Evolutionary conservation across 2,329 filamentous ascomycete species (phyloP).

Genomic region (Pseudogymnoascus sp.): DNA sequence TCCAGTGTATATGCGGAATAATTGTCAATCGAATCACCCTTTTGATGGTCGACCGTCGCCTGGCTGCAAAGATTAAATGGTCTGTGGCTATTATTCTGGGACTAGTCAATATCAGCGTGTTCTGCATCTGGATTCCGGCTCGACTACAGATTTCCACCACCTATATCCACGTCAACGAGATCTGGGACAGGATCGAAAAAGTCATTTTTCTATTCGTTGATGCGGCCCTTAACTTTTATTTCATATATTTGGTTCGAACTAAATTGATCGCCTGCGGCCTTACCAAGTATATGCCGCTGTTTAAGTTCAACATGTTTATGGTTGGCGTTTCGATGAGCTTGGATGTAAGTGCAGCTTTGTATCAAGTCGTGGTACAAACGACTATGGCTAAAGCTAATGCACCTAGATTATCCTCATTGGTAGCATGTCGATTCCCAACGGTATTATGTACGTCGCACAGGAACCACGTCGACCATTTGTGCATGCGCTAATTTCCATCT

Average conservation of each 20-base stretch:
- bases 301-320: slow-evolving; percentile 32
- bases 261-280: slow-evolving; percentile 31
- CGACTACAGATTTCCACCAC: slow-evolving; percentile 32
- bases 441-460: slow-evolving; percentile 14
- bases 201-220: slow-evolving; percentile 42
- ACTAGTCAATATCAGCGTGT: slow-evolving; percentile 42
- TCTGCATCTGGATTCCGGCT: slow-evolving; percentile 42
- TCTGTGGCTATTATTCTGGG: slow-evolving; percentile 20
- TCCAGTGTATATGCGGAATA: slow-evolving; percentile 46
- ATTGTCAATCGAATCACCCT: slow-evolving; percentile 47
- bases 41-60: slow-evolving; percentile 33
- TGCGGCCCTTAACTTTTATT: slow-evolving; percentile 41
- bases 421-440: slow-evolving; percentile 29
- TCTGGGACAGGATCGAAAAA: slow-evolving; percentile 45
- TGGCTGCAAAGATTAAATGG: slow-evolving; percentile 20
- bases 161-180: slow-evolving; percentile 37
- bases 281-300: slow-evolving; percentile 31
- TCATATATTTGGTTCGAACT: slow-evolving; percentile 33
- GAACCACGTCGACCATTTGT: not conserved
- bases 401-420: slow-evolving; percentile 22
- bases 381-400: not conserved
- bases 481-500: slow-evolving; percentile 13
- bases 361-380: not conserved
- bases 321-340: slow-evolving; percentile 32
- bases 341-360: slow-evolving; percentile 25